A percentile compares a stretch with the other conserved stretches of the same genome.
Evolutionary conservation across 805 yeast genomes (phyloP).

Genomic region (Metschnikowia gelsemii): DNA sequence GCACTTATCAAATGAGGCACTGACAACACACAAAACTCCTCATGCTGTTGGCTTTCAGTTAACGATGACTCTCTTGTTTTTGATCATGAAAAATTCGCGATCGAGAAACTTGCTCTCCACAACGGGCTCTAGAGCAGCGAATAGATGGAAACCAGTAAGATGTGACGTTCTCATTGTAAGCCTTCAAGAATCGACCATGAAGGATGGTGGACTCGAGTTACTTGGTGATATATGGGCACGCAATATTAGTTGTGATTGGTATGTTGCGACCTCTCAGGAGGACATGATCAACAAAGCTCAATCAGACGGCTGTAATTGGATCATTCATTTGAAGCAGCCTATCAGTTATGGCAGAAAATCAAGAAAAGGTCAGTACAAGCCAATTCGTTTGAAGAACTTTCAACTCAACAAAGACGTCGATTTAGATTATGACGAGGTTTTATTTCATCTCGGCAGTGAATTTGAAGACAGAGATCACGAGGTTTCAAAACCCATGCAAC

Average conservation of each 20-base stretch:
- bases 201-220: slow-evolving; percentile 62
- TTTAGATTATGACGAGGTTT: slow-evolving; percentile 66
- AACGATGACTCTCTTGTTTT: slow-evolving; percentile 48
- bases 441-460: slow-evolving; percentile 30
- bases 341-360: slow-evolving; percentile 36
- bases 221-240: slow-evolving; percentile 67
- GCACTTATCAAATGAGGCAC: slow-evolving; percentile 54
- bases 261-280: slow-evolving; percentile 44
- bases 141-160: slow-evolving; percentile 46
- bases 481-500: slow-evolving; percentile 1
- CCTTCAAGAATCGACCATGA: slow-evolving; percentile 54
- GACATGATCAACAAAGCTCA: slow-evolving; percentile 65
- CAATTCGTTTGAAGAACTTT: slow-evolving; percentile 68
- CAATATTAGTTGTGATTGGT: slow-evolving; percentile 76
- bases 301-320: slow-evolving; percentile 70
- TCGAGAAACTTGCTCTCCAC: slow-evolving; percentile 5
- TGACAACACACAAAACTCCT: slow-evolving; percentile 27
- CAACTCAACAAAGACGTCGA: slow-evolving; percentile 65
- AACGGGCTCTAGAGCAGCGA: slow-evolving; percentile 45
- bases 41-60: slow-evolving; percentile 84
- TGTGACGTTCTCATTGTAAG: slow-evolving; percentile 83
- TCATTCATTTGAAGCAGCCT: slow-evolving; percentile 75
- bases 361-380: slow-evolving; percentile 55
- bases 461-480: slow-evolving; percentile 25
- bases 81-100: slow-evolving; percentile 33